A percentile compares a stretch with the other conserved stretches of the same genome.
Conservation (phyloP, 768 basidiomycete species). For the Mycena metata region DNA sequence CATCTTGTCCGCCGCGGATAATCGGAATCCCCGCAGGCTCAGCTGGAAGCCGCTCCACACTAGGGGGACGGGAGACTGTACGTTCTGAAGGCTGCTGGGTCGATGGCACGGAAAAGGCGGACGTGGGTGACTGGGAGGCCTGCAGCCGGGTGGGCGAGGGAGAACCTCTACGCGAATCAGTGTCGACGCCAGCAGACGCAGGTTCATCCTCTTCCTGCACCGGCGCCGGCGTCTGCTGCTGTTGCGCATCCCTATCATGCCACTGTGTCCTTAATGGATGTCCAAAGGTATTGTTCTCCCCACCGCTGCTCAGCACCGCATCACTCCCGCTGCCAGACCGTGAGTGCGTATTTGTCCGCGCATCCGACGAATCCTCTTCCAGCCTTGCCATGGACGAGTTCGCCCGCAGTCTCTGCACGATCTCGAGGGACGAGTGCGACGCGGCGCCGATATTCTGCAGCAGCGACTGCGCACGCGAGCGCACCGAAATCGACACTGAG, state of each 20-base stretch:
- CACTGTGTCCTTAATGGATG: constrained; percentile 62
- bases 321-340: constrained; percentile 66
- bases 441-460: constrained; percentile 75
- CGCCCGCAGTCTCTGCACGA: constrained; percentile 65
- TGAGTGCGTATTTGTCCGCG: constrained; percentile 53
- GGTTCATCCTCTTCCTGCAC: constrained; percentile 4
- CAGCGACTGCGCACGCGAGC: constrained; percentile 76
- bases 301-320: constrained; percentile 60
- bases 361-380: constrained; percentile 62
- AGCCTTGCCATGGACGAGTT: constrained; percentile 79
- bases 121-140: constrained; percentile 19
- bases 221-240: constrained; percentile 36
- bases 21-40: constrained; percentile 43
- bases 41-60: constrained; percentile 32
- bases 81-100: constrained; percentile 36
- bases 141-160: constrained; percentile 20
- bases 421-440: constrained; percentile 71
- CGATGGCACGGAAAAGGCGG: constrained; percentile 35
- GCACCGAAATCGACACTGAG: constrained; percentile 53
- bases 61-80: constrained; percentile 36
- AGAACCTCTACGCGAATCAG: neutral
- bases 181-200: constrained; percentile 18
- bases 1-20: constrained; percentile 36
- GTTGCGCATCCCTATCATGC: constrained; percentile 44
- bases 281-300: constrained; percentile 85